Evolutionary conservation across 352 stramenopile genomes (phyloP).

Genomic region (Pythium inflatum): DNA sequence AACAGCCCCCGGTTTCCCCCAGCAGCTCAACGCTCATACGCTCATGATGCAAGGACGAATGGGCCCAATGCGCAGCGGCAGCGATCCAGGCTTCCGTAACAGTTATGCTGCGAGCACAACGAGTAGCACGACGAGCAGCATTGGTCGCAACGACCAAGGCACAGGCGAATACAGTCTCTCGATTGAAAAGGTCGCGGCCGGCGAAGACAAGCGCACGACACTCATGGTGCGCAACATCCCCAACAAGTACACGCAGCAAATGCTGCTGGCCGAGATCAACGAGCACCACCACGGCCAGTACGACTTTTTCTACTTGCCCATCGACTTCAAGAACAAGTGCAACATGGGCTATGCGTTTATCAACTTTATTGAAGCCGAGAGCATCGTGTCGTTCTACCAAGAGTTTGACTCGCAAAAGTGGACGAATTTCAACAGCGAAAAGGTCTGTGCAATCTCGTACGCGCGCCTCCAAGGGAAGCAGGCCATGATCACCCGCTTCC

Average conservation of each 20-base stretch:
- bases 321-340: conserved; percentile 99
- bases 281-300: conserved; percentile 91
- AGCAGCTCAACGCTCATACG: conserved; percentile 9
- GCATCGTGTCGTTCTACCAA: conserved; percentile 80
- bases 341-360: conserved; percentile 99
- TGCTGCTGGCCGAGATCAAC: conserved; percentile 98
- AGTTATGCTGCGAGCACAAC: conserved; percentile 37
- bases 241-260: conserved; percentile 99
- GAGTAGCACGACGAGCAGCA: conserved; percentile 37
- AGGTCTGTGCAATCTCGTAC: conserved; percentile 98
- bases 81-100: conserved; percentile 29
- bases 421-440: conserved; percentile 99
- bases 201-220: conserved; percentile 95
- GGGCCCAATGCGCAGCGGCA: conserved; percentile 31
- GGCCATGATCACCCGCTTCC: conserved; percentile 98
- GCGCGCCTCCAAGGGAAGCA: conserved; percentile 97
- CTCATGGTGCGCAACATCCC: conserved; percentile 99
- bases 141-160: conserved; percentile 66
- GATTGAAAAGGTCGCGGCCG: conserved; percentile 74
- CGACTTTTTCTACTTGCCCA: conserved; percentile 99
- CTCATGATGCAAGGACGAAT: conserved; percentile 8
- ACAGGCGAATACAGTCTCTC: conserved; percentile 78
- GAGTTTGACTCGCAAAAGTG: conserved; percentile 91
- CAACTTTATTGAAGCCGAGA: conserved; percentile 95
- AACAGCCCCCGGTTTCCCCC: background rate